Evolutionary conservation across 495 filamentous ascomycete species (phyloP), one percentile per base, ranked within the genome.

Genomic region (Penicillium fimorum): DNA sequence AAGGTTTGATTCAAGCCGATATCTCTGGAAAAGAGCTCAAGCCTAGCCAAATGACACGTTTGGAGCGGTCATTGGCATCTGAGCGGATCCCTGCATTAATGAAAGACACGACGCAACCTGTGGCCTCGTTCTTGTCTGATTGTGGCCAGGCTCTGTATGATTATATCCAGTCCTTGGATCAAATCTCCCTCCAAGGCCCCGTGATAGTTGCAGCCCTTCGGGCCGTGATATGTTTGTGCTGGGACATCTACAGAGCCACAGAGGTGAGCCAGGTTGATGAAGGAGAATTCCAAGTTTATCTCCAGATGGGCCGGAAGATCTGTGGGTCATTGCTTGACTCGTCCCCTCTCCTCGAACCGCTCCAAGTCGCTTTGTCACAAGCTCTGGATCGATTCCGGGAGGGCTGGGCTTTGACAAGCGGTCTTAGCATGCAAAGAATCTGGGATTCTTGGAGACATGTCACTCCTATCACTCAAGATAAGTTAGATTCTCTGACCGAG

Each of bases 371-470:
- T 6, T 61, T 80, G 5, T 70, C 71, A 11, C 62, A 65, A 30
- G 73, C 74, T 3, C 71, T 85, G 27, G 56, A 69, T 42, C 65
- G 61, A 4, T 82, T 86, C 64, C 70, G 77, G 47, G 71, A 70
- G 47, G 70, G 69, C 4, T 81, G 76, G 76, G 82, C 85, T 43
- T 72, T 94, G 7, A 82, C 76, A 0, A 92, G 84, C 3, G 92
- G 92, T 2, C 78, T 91, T 17, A 86, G 84, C 57, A 96, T 97
- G 90, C 90, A 96, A 65, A 71, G 70, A 25, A 77, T 97, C 1
- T 98, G 94, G 94, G 79, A 79, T 37, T 59, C 70, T 0, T 83
- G 93, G 60, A 80, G 84, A 60, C 91, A 92, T 12, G 72, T 77
- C 6, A 84, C 88, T 5, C 77, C 84, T 24, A 64, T 73, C 20